Conservation (phyloP, 495 filamentous ascomycete species). For the Aspergillus hancockii region DNA sequence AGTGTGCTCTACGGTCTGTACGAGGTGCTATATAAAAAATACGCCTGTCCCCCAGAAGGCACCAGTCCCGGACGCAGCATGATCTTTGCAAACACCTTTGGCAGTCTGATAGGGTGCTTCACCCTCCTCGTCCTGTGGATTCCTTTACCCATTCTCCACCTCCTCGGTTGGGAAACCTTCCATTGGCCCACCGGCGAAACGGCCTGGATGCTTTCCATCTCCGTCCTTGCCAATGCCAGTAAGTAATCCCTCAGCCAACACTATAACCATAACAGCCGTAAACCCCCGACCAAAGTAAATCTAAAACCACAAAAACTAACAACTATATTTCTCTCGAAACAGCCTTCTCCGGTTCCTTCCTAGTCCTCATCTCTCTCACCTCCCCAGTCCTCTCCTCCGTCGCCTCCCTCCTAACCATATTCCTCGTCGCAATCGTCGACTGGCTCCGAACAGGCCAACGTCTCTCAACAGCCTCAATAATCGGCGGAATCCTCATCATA, state of each 20-base stretch:
- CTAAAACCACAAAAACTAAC: conserved; percentile 11
- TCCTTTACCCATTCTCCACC: conserved; percentile 81
- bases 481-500: conserved; percentile 85
- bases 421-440: conserved; percentile 89
- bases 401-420: conserved; percentile 91
- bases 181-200: conserved; percentile 74
- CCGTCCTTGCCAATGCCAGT: conserved; percentile 81
- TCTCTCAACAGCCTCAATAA: conserved; percentile 69
- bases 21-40: conserved; percentile 92
- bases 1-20: conserved; percentile 95
- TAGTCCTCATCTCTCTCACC: conserved; percentile 88
- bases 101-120: conserved; percentile 79
- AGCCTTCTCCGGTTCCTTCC: conserved; percentile 89
- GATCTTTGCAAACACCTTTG: conserved; percentile 91
- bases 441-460: conserved; percentile 78
- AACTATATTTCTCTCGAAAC: conserved; percentile 7
- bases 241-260: conserved; percentile 28
- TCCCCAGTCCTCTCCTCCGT: conserved; percentile 90
- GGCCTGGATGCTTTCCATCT: conserved; percentile 76
- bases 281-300: not conserved
- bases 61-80: conserved; percentile 76
- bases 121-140: conserved; percentile 90
- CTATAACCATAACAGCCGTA: not conserved
- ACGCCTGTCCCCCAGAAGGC: conserved; percentile 90
- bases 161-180: conserved; percentile 76